Base-by-base conservation (phyloP, 1,284 basidiomycete species). In the Cryptococcus sp. region DNA sequence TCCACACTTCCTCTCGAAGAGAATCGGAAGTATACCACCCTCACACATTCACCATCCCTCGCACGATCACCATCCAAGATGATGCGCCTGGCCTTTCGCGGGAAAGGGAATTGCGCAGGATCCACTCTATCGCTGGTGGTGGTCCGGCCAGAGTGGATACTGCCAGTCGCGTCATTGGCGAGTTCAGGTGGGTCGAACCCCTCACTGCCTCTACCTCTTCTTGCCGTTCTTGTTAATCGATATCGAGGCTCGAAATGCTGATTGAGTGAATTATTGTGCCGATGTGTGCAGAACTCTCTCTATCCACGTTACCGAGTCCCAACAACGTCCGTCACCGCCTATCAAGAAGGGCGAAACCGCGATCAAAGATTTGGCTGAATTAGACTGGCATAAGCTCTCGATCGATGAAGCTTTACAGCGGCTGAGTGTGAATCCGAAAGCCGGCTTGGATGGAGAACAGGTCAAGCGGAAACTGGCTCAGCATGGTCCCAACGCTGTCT, bases 341-440 rank as follows among this genome's bases (percentile, higher is more conserved):
- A 42, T 35, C 0, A 40, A 30, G 6, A 52, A 55, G 7, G 66
- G 66, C 46, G 61, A 65, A 35, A 58, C 62, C 8, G 59, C 68
- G 1, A 66, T 62, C 40, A 70, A 68, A 50, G 71, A 76, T 51
- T 52, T 76, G 10, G 69, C 67, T 8, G 67, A 68, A 22, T 78
- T 86, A 54, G 84, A 85, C 55, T 86, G 83, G 83, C 85, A 86
- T 66, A 79, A 72, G 46, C 72, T 85, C 17, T 65, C 79, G 2
- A 60, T 69, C 16, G 76, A 81, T 1, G 83, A 85, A n/a, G 79
- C 81, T 5, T 77, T 84, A 25, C 78, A 80, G 54, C 79, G 83
- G 17, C 80, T 86, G 49, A 79, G 79, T 23, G 82, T 82, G 11
- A 82, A 80, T 13, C 75, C 75, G 5, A 79, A 77, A 41, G 68